A percentile compares a stretch with the other conserved stretches of the same genome.
These are phyloP conservation scores for Chenopodium album DNA, from an alignment of 148 eudicot species.

Conservation along the genomic window DNA sequence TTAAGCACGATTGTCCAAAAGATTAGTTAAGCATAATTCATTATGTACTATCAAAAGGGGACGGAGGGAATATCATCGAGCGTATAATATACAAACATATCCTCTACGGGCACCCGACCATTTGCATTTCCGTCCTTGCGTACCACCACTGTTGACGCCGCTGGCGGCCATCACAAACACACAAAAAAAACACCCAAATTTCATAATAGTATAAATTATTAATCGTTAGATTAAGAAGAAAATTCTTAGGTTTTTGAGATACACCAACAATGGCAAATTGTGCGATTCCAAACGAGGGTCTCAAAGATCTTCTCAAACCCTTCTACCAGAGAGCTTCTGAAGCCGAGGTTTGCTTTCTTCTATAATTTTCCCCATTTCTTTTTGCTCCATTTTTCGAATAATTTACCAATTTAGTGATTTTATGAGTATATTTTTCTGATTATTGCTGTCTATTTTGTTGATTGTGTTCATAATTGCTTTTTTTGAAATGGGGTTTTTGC, in stretches of 20 bases:
- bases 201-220: no score
- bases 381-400: neutral
- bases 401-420: no score
- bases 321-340: slow-evolving; percentile 67
- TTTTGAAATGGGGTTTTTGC: neutral
- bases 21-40: no score
- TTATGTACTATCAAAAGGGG: no score
- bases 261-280: slow-evolving; percentile 24
- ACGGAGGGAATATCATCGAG: no score
- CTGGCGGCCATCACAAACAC: neutral
- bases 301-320: slow-evolving; percentile 55
- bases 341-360: slow-evolving; percentile 52
- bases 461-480: neutral
- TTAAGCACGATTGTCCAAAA: no score
- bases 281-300: slow-evolving; percentile 31
- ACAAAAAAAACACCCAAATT: no score
- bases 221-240: neutral
- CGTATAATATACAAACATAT: no score
- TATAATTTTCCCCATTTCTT: neutral
- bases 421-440: no score
- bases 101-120: no score
- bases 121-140: no score
- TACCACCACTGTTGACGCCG: no score
- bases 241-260: slow-evolving; percentile 5
- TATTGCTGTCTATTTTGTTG: neutral